Evolutionary conservation across 2,329 filamentous ascomycete genomes (phyloP).

Genomic region (Neofusicoccum cordaticola): DNA sequence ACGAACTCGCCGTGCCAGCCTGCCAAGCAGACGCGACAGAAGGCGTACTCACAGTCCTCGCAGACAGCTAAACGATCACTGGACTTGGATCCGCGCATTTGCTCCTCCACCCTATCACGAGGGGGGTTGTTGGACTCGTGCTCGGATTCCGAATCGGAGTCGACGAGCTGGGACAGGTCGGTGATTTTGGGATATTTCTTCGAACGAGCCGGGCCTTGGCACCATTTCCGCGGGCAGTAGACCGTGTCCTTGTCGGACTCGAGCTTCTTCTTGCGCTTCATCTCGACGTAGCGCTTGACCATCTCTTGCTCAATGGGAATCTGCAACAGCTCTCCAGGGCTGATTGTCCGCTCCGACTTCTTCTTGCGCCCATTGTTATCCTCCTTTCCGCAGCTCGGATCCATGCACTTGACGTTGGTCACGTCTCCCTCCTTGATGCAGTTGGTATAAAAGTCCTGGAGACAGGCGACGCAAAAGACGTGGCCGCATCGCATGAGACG

Average conservation of each 20-base stretch:
- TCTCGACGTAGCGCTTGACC: slow-evolving; percentile 80
- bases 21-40: slow-evolving; percentile 71
- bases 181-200: slow-evolving; percentile 47
- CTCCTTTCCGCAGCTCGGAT: slow-evolving; percentile 73
- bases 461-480: slow-evolving; percentile 85
- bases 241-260: slow-evolving; percentile 89
- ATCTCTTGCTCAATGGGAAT: slow-evolving; percentile 57
- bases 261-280: slow-evolving; percentile 90
- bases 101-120: slow-evolving; percentile 35
- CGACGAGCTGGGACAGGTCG: slow-evolving; percentile 39
- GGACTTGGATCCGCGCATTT: slow-evolving; percentile 20
- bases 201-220: slow-evolving; percentile 76
- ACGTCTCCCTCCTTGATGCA: slow-evolving; percentile 86
- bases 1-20: slow-evolving; percentile 92
- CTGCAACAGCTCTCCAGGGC: slow-evolving; percentile 71
- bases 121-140: slow-evolving; percentile 32
- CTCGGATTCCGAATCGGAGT: slow-evolving; percentile 39
- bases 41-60: slow-evolving; percentile 84
- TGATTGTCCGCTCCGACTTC: slow-evolving; percentile 67
- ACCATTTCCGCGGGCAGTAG: slow-evolving; percentile 91
- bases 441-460: slow-evolving; percentile 85
- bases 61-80: slow-evolving; percentile 74
- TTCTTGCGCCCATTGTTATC: slow-evolving; percentile 39
- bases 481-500: slow-evolving; percentile 79
- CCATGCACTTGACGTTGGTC: slow-evolving; percentile 72